Percentiles rank a stretch among this genome's conserved stretches.
Conservation (phyloP, 2,329 filamentous ascomycete genomes). For the Phialophora tarda region DNA sequence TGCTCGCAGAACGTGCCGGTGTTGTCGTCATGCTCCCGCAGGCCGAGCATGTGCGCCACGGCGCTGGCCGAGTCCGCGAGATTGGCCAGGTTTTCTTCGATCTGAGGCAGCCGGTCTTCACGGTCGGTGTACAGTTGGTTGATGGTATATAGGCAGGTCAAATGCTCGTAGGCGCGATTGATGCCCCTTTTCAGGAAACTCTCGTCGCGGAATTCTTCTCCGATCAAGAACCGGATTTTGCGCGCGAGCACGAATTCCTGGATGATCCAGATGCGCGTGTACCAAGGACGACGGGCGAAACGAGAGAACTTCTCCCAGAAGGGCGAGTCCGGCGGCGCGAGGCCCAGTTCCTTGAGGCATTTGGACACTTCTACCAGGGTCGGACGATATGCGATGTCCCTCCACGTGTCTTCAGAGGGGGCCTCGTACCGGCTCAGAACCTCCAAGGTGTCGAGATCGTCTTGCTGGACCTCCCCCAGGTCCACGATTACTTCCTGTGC, state of each 20-base stretch:
- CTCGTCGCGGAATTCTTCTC: conserved; percentile 2
- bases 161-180: conserved; percentile 12
- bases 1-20: conserved; percentile 19
- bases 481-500: conserved; percentile 25
- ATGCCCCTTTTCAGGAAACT: conserved; percentile 4
- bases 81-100: neutral
- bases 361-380: neutral
- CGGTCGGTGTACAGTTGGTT: neutral
- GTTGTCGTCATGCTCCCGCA: neutral
- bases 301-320: conserved; percentile 22
- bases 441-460: neutral
- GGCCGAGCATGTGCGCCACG: conserved; percentile 2
- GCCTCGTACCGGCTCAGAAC: conserved; percentile 17
- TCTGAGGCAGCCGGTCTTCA: neutral
- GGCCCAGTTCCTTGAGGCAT: neutral
- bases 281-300: conserved; percentile 34
- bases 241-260: conserved; percentile 36
- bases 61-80: neutral
- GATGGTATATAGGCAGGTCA: conserved; percentile 8
- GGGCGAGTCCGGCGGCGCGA: neutral
- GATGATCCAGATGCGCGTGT: conserved; percentile 36
- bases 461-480: conserved; percentile 9
- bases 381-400: neutral
- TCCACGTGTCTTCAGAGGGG: conserved; percentile 16
- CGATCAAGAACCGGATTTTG: conserved; percentile 16